phyloP scores from a whole-genome alignment of 192 early-diverging fungal genomes.

The Entomortierella parvispora region DNA sequence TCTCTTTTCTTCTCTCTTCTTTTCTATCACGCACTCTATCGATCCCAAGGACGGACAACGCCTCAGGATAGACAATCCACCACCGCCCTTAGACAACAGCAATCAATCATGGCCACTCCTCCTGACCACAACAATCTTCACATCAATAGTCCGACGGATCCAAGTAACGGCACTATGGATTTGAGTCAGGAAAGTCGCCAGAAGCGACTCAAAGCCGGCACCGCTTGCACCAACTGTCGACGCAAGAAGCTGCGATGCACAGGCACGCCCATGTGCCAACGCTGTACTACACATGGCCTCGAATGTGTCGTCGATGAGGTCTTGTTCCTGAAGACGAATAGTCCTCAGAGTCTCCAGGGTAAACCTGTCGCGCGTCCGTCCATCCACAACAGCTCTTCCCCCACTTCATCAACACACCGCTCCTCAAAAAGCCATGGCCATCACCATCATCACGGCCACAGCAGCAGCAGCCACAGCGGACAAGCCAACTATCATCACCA shows the following conservation, averaged over 20 bases:
- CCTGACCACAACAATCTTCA: too few species aligned
- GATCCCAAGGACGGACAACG: too few species aligned
- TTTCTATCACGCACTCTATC: too few species aligned
- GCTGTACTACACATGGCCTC: conserved; percentile 43
- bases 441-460: background rate
- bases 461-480: background rate
- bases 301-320: conserved; percentile 49
- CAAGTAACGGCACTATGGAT: background rate
- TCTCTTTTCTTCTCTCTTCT: too few species aligned
- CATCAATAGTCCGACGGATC: too few species aligned
- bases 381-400: background rate
- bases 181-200: conserved; percentile 29
- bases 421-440: background rate
- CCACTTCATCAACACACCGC: conserved; percentile 4
- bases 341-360: conserved; percentile 16
- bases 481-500: conserved; percentile 15
- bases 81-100: too few species aligned
- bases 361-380: conserved; percentile 1
- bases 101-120: too few species aligned
- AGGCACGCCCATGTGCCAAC: conserved; percentile 39
- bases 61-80: too few species aligned
- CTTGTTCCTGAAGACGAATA: conserved; percentile 51
- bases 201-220: conserved; percentile 49
- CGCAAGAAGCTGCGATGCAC: conserved; percentile 50
- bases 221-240: conserved; percentile 49